phyloP scores from a whole-genome alignment of 2,329 filamentous ascomycete species.

The Cladosporium sp. region DNA sequence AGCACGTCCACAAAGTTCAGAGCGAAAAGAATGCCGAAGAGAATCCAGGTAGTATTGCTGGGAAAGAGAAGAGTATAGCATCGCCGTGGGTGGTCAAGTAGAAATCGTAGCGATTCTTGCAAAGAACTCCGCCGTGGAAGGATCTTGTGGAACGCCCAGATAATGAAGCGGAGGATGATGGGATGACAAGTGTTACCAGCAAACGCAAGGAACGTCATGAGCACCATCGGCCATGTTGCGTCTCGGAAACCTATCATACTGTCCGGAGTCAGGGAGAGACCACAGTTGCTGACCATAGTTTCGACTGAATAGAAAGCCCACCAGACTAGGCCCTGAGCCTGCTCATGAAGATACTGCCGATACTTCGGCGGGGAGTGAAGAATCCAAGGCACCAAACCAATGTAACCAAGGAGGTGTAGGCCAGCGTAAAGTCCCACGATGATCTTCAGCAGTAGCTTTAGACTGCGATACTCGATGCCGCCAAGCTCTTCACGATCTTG shows the following conservation, averaged over 20 bases:
- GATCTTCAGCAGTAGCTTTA: conserved; percentile 79
- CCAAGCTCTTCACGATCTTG: conserved; percentile 91
- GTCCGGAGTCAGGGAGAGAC: conserved; percentile 65
- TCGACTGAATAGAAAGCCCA: conserved; percentile 85
- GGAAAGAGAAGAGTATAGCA: conserved; percentile 68
- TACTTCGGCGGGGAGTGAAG: conserved; percentile 62
- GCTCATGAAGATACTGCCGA: conserved; percentile 45
- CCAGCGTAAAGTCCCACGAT: conserved; percentile 75
- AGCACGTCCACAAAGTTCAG: conserved; percentile 30
- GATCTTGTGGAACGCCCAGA: conserved; percentile 53
- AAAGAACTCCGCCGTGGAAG: conserved; percentile 22
- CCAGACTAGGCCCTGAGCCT: conserved; percentile 64
- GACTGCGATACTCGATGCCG: conserved; percentile 90
- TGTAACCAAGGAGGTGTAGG: conserved; percentile 72
- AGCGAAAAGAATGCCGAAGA: conserved; percentile 15
- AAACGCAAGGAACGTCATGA: conserved; percentile 35
- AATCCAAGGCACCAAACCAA: conserved; percentile 79
- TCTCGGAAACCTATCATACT: conserved; percentile 64
- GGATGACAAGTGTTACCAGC: conserved; percentile 69
- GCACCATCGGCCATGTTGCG: conserved; percentile 17
- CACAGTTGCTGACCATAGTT: conserved; percentile 86
- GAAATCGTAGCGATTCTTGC: conserved; percentile 38
- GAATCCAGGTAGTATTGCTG: conserved; percentile 25
- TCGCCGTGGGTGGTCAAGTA: conserved; percentile 46
- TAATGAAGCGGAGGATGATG: conserved; percentile 60